Evolutionary conservation across 1,284 basidiomycete species (phyloP), one percentile per base, ranked within the genome.

Genomic region (Cryptococcus sp.): DNA sequence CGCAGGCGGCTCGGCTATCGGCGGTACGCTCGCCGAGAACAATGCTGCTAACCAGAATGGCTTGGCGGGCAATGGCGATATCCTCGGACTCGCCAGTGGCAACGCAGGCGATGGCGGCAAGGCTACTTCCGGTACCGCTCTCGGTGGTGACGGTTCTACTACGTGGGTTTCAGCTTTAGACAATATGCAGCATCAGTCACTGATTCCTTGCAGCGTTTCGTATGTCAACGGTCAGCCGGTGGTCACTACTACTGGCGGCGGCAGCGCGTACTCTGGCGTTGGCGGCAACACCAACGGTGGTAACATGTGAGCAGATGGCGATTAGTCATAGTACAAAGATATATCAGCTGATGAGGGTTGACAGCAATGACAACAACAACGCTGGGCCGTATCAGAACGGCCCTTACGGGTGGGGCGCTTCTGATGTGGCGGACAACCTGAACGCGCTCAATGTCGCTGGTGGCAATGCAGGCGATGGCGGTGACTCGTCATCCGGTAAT

Each of bases 71-170:
- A 56, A 50, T 41, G 55, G 52, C 25, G 46, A 52, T 19, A 29
- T 54, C 15, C 37, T 66, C 19, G 50, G 57, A 44, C 46, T 57
- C 38, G 62, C 46, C 22, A 54, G 54, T 22, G 63, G 58, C 17
- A 66, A 66, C 58, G 68, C 66, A 13, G 68, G 68, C 22, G 63
- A 65, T 52, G 68, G 68, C 29, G 68, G 66, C 19, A 67, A 65
- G 45, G 66, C 68, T 19, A 62, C 55, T 44, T 63, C 61, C 16
- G 67, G 67, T 29, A 64, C 62, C 37, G 66, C 68, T 25, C 23
- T 61, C 29, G 66, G 66, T 26, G 68, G 68, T 51, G 23, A 58
- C 23, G 64, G 61, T 15, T 43, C 54, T 38, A 45, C 55, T 20
- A 54, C 26, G 68, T 67, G 48, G 59, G 62, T 61, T 19, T 15